phyloP scores from a whole-genome alignment of 1,284 basidiomycete genomes.

The Porogramme epimiltina region DNA sequence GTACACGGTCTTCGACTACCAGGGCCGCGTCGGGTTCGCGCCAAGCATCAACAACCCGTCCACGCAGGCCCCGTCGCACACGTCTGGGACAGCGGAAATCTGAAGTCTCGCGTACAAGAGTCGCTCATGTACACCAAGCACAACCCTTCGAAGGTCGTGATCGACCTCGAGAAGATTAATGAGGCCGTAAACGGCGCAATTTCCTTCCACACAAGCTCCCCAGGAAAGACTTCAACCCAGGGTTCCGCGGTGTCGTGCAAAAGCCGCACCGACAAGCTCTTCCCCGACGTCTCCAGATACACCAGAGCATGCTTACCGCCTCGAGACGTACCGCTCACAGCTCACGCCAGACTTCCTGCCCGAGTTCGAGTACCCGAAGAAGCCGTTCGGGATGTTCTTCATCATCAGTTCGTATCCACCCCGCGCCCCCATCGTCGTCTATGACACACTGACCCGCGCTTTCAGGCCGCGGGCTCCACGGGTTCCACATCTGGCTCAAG shows the following conservation, averaged over 20 bases:
- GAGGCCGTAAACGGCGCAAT: conserved; percentile 81
- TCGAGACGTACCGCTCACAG: conserved; percentile 95
- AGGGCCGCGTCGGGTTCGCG: conserved; percentile 59
- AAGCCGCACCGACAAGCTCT: conserved; percentile 88
- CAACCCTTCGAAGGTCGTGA: conserved; percentile 87
- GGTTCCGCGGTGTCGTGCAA: conserved; percentile 89
- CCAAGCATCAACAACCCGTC: conserved; percentile 54
- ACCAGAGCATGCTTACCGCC: conserved; percentile 81
- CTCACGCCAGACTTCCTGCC: conserved; percentile 93
- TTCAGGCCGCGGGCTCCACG: conserved; percentile 86
- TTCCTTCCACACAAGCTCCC: conserved; percentile 95
- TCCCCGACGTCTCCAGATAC: conserved; percentile 85
- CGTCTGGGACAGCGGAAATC: background rate
- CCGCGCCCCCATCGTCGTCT: too few relatives aligned
- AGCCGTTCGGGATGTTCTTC: conserved; percentile 93
- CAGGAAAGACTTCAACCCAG: conserved; percentile 79
- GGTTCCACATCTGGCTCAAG: conserved; percentile 97
- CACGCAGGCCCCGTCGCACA: background rate
- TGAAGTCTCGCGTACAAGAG: too few relatives aligned
- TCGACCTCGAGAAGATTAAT: conserved; percentile 95
- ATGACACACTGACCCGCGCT: too few relatives aligned
- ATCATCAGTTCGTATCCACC: conserved; percentile 83
- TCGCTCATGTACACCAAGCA: conserved; percentile 95
- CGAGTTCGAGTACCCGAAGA: conserved; percentile 90
- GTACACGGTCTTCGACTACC: conserved; percentile 64